Evolutionary conservation across 2,329 filamentous ascomycete genomes (phyloP).

Genomic region (Mollisiaceae sp.): DNA sequence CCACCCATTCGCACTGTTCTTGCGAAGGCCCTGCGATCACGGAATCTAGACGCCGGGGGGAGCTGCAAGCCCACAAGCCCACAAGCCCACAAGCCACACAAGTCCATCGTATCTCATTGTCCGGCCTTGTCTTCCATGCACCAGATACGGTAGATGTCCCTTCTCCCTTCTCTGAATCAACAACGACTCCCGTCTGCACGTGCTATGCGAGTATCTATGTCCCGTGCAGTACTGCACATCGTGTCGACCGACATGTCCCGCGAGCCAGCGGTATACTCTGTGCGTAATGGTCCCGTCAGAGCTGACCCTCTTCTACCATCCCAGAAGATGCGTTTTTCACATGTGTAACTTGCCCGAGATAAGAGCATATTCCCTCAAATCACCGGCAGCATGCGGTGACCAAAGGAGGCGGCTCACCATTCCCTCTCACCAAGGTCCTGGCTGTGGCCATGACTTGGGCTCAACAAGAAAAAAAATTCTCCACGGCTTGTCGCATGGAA

Average conservation of each 20-base stretch:
- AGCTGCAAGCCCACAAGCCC: neutral
- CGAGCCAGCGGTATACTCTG: neutral
- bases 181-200: conserved; percentile 1
- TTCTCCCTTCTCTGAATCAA: neutral
- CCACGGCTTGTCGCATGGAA: neutral
- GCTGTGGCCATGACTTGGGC: neutral
- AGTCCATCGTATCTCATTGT: too few relatives aligned
- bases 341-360: neutral
- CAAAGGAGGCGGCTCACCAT: neutral
- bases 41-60: neutral
- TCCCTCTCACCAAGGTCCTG: neutral
- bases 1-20: neutral
- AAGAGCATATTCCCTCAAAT: conserved; percentile 7
- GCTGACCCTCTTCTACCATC: neutral
- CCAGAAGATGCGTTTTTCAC: neutral
- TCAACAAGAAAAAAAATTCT: neutral
- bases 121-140: too few relatives aligned
- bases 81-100: neutral
- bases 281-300: neutral
- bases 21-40: neutral
- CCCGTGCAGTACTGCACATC: neutral
- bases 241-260: neutral
- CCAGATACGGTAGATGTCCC: too few relatives aligned
- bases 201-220: neutral
- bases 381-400: conserved; percentile 2